Evolutionary conservation across 768 basidiomycete genomes (phyloP), one percentile per base, ranked within the genome.

Genomic region (Kwoniella europaea): DNA sequence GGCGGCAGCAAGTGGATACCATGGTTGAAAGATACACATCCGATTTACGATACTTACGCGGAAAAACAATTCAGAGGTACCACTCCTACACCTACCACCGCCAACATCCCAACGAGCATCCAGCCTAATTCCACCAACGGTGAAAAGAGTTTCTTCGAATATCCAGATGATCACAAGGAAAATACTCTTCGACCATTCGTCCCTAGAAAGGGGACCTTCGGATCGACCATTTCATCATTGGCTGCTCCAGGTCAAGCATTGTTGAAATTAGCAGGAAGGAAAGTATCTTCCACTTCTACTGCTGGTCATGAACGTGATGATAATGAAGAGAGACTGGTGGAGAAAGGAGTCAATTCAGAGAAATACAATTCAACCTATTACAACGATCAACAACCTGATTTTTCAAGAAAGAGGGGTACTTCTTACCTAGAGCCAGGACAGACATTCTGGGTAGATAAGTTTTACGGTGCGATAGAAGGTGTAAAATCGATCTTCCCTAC

Each of bases 181-280:
- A 61, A 72, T n/a, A 46, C 54, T 1, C 35, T 42, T n/a, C 42
- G 68, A 65, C 68, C 63, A 1, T 55, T 63, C 56, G 35, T 59
- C 18, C 56, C 68, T 10, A 67, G 80, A 13, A 74, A 76, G 42
- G 71, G 65, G 7, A 77, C 78, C 4, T 76, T 79, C 43, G 76
- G 77, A n/a, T 74, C 73, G 0, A 75, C 71, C 3, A 54, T 73
- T 6, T 69, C 74, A 15, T 74, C 76, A 4, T 70, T 81, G 7
- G 75, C 68, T 20, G 78, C 75, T 10, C 80, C 80, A 10, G 80
- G 80, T 58, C 76, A 77, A 44, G 72, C 73, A 10, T 81, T 79
- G 63, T 68, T 81, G 10, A 71, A 72, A 27, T 43, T 80, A 29
- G 59, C 77, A 20, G 67, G 74, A 18, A 18, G 68, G 27, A 71